A percentile compares a stretch with the other conserved stretches of the same genome.
phyloP scores from a whole-genome alignment of 1,284 basidiomycete genomes.

The Cutaneotrichosporon sp. region DNA sequence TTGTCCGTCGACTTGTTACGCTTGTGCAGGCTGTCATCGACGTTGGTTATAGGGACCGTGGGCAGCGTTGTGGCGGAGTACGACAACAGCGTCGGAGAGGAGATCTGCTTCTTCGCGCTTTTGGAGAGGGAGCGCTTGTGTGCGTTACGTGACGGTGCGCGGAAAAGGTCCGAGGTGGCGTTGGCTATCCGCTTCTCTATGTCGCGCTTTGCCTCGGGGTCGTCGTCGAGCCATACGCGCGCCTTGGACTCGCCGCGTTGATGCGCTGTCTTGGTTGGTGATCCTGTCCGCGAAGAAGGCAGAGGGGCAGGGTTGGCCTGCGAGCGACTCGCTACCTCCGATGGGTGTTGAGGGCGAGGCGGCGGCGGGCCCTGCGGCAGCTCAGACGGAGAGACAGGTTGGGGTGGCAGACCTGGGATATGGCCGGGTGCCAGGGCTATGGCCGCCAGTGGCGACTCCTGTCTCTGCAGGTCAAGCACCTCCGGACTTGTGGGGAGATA shows the following conservation, averaged over 20 bases:
- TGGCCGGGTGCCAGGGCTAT: neutral
- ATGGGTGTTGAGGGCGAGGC: constrained; percentile 9
- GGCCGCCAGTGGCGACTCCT: neutral
- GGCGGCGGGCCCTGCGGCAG: constrained; percentile 15
- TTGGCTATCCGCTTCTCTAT: constrained; percentile 43
- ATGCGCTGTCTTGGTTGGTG: neutral
- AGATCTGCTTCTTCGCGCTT: constrained; percentile 25
- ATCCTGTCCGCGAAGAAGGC: neutral
- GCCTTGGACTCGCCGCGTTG: constrained; percentile 1
- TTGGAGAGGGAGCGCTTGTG: constrained; percentile 18
- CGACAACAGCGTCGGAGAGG: constrained; percentile 36
- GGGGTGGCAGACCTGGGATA: neutral
- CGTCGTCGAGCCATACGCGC: constrained; percentile 21
- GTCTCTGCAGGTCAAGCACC: too few relatives aligned
- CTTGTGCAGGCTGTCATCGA: neutral
- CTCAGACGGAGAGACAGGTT: constrained; percentile 6
- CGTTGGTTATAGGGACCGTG: constrained; percentile 21
- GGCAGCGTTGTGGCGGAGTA: constrained; percentile 31
- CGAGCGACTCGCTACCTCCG: neutral
- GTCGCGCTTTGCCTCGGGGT: constrained; percentile 37
- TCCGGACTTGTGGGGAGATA: neutral
- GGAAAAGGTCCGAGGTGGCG: constrained; percentile 41
- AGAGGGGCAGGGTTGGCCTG: neutral
- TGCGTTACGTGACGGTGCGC: constrained; percentile 29
- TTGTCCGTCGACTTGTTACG: constrained; percentile 7